Evolutionary conservation across 441 rosid species (phyloP).

Genomic region (Gossypium laxum): DNA sequence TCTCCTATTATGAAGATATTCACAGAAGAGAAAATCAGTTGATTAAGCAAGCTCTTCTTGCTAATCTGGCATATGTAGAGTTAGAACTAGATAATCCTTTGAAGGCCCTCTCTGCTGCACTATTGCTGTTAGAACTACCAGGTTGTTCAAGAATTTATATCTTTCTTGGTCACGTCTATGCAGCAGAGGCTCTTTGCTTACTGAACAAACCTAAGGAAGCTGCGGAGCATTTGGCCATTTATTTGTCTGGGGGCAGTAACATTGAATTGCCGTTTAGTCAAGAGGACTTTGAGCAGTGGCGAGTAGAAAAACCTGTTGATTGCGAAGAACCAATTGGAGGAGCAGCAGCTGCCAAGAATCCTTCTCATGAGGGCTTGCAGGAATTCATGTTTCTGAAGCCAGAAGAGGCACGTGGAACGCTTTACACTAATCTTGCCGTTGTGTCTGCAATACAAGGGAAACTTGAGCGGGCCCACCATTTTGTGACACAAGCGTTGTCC

Average conservation of each 20-base stretch:
- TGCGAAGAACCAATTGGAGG: constrained; percentile 53
- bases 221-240: constrained; percentile 55
- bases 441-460: constrained; percentile 64
- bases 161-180: constrained; percentile 70
- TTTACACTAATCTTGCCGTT: constrained; percentile 65
- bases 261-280: constrained; percentile 53
- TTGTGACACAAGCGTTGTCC: constrained; percentile 44
- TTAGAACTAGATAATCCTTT: constrained; percentile 78
- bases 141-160: constrained; percentile 58
- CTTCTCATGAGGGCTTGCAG: constrained; percentile 28
- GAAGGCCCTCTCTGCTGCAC: constrained; percentile 57
- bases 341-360: constrained; percentile 26
- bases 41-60: constrained; percentile 64
- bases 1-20: constrained; percentile 43
- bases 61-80: constrained; percentile 72
- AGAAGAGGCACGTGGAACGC: constrained; percentile 74
- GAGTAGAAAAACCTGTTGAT: constrained; percentile 37
- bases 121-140: constrained; percentile 56
- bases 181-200: constrained; percentile 89
- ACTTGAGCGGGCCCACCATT: constrained; percentile 47
- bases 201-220: constrained; percentile 75
- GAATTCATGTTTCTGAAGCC: constrained; percentile 52
- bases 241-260: constrained; percentile 46
- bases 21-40: constrained; percentile 43
- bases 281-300: constrained; percentile 66